Conservation (phyloP, 2,329 filamentous ascomycete species). For the Xylaria sp. region DNA sequence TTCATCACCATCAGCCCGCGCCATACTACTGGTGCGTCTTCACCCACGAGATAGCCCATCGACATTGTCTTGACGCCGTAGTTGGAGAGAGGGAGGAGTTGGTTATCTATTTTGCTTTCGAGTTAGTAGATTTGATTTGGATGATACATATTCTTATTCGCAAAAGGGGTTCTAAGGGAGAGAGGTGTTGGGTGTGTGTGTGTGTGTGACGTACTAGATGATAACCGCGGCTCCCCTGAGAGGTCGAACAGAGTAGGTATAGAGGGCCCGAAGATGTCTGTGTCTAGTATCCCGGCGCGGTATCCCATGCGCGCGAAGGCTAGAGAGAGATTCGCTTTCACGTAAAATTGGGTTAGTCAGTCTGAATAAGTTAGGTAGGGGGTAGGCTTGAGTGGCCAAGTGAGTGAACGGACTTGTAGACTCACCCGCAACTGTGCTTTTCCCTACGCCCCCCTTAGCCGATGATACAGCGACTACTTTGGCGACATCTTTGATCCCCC, state of each 20-base stretch:
- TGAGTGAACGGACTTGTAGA: constrained; percentile 11
- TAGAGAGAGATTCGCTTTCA: constrained; percentile 77
- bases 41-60: constrained; percentile 89
- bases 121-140: neutral
- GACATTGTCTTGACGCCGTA: constrained; percentile 99
- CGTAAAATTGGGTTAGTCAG: neutral
- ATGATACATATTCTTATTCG: neutral
- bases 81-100: constrained; percentile 85
- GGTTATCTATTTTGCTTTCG: constrained; percentile 69
- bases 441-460: constrained; percentile 97
- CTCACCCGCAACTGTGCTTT: constrained; percentile 86
- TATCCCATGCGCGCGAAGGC: constrained; percentile 83
- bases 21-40: constrained; percentile 88
- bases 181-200: no score
- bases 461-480: constrained; percentile 98
- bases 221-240: constrained; percentile 77
- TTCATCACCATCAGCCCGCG: constrained; percentile 98
- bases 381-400: neutral
- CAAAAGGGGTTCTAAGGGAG: no score
- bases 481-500: constrained; percentile 80
- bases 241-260: constrained; percentile 90
- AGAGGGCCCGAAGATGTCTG: constrained; percentile 95
- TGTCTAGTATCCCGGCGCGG: constrained; percentile 86
- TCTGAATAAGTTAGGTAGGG: neutral
- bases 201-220: constrained; percentile 69